Conservation (phyloP, 2,329 filamentous ascomycete species). For the Sclerotiophoma versabilis region DNA sequence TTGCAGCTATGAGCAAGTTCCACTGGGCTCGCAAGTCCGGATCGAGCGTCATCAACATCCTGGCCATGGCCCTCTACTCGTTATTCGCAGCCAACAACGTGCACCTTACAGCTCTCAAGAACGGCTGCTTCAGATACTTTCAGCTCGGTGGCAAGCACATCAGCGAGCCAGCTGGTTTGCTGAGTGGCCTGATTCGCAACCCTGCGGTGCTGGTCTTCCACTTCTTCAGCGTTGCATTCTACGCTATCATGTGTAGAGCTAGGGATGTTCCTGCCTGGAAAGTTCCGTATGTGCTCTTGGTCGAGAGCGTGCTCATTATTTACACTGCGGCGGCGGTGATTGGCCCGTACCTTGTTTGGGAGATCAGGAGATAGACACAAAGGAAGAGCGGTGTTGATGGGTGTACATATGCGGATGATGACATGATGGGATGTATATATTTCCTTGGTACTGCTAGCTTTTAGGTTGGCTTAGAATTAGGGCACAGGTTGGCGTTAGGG, state of each 20-base stretch:
- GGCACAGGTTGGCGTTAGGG: not conserved
- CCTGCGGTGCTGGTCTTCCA: constrained; percentile 85
- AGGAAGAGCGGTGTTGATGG: not conserved
- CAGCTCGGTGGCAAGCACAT: constrained; percentile 73
- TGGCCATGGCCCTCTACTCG: constrained; percentile 91
- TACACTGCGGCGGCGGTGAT: constrained; percentile 84
- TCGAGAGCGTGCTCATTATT: constrained; percentile 73
- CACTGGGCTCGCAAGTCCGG: constrained; percentile 87
- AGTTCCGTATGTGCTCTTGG: constrained; percentile 61
- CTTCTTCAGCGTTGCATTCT: constrained; percentile 92
- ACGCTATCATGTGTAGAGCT: constrained; percentile 78
- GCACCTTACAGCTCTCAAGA: constrained; percentile 76
- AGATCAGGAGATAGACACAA: constrained; percentile 57
- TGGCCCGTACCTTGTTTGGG: constrained; percentile 78
- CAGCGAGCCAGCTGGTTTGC: constrained; percentile 79
- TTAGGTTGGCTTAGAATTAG: not conserved
- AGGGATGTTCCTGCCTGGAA: constrained; percentile 54
- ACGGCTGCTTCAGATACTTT: constrained; percentile 94
- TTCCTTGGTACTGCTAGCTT: not conserved
- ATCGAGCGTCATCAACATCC: constrained; percentile 91
- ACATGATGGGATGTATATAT: constrained; percentile 9
- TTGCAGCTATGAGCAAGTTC: constrained; percentile 74
- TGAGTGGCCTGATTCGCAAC: constrained; percentile 80
- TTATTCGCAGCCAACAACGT: constrained; percentile 81
- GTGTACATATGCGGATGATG: constrained; percentile 1